Conservation (phyloP, 2,329 filamentous ascomycete genomes). For the Aspergillus sergii region DNA sequence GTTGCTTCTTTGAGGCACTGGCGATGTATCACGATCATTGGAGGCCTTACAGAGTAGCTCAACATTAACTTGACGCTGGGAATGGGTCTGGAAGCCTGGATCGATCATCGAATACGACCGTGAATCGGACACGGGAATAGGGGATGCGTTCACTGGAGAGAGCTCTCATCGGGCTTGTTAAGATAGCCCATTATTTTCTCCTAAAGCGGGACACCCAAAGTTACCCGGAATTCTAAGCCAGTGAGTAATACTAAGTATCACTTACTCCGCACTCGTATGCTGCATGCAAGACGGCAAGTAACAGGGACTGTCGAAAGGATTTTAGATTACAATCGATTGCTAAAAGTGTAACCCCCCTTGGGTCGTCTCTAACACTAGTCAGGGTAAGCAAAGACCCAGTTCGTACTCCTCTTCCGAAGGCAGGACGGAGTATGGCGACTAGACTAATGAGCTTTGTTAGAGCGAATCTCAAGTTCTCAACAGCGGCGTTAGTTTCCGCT, state of each 20-base stretch:
- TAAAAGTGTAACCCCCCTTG: slow-evolving; percentile 6
- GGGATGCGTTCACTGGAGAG: neutral
- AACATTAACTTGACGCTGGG: slow-evolving; percentile 6
- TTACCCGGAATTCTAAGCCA: neutral
- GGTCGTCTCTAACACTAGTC: slow-evolving; percentile 5
- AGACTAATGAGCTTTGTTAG: slow-evolving; percentile 4
- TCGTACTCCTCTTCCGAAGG: neutral
- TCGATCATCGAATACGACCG: neutral
- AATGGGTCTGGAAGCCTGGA: neutral
- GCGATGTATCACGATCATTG: slow-evolving; percentile 8
- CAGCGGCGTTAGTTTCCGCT: slow-evolving; percentile 7
- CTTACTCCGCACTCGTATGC: slow-evolving; percentile 18
- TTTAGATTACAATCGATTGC: slow-evolving; percentile 8
- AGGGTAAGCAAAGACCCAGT: neutral
- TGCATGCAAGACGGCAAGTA: slow-evolving; percentile 23
- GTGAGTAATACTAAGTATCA: neutral
- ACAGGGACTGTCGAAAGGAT: slow-evolving; percentile 9
- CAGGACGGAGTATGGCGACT: neutral
- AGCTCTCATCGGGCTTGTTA: neutral
- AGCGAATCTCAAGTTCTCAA: slow-evolving; percentile 7
- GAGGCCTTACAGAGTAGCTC: slow-evolving; percentile 15
- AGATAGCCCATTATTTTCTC: neutral
- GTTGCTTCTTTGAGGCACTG: slow-evolving; percentile 17
- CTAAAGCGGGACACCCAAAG: neutral
- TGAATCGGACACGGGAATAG: neutral